Evolutionary conservation across 2,329 filamentous ascomycete species (phyloP).

Genomic region (Drechslerella stenobrocha): DNA sequence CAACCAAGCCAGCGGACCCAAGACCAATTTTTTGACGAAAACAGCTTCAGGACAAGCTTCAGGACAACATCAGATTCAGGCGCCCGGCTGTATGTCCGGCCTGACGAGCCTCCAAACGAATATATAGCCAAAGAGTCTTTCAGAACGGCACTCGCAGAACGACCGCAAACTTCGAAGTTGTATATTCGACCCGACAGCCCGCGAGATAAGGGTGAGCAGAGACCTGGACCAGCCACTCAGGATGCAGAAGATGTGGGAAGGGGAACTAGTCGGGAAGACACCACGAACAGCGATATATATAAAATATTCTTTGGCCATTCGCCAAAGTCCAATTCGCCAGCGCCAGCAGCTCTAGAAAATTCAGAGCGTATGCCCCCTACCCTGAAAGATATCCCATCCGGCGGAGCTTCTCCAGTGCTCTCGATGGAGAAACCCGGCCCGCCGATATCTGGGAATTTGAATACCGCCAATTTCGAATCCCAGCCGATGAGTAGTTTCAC

Average conservation of each 20-base stretch:
- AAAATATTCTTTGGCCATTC: slow-evolving; percentile 30
- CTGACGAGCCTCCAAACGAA: slow-evolving; percentile 20
- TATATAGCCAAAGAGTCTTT: slow-evolving; percentile 15
- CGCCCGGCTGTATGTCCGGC: slow-evolving; percentile 27
- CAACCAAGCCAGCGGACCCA: slow-evolving; percentile 8
- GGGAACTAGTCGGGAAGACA: neutral
- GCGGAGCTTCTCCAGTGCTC: neutral
- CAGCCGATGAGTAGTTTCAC: slow-evolving; percentile 43
- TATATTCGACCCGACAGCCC: slow-evolving; percentile 31
- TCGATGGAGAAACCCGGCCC: neutral
- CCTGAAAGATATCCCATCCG: neutral
- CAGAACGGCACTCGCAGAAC: slow-evolving; percentile 17
- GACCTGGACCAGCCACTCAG: neutral
- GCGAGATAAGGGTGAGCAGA: neutral
- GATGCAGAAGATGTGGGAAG: neutral
- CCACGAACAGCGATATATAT: slow-evolving; percentile 18
- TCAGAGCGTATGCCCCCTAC: slow-evolving; percentile 6
- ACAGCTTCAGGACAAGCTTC: slow-evolving; percentile 37
- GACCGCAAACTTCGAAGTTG: slow-evolving; percentile 21
- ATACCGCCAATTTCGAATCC: slow-evolving; percentile 15
- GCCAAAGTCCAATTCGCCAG: neutral
- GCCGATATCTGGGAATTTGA: slow-evolving; percentile 10
- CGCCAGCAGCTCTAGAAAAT: neutral
- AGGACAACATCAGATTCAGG: slow-evolving; percentile 13
- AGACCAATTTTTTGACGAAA: slow-evolving; percentile 41